Conservation (phyloP, 495 filamentous ascomycete species). For the Apiosordaria backusii region DNA sequence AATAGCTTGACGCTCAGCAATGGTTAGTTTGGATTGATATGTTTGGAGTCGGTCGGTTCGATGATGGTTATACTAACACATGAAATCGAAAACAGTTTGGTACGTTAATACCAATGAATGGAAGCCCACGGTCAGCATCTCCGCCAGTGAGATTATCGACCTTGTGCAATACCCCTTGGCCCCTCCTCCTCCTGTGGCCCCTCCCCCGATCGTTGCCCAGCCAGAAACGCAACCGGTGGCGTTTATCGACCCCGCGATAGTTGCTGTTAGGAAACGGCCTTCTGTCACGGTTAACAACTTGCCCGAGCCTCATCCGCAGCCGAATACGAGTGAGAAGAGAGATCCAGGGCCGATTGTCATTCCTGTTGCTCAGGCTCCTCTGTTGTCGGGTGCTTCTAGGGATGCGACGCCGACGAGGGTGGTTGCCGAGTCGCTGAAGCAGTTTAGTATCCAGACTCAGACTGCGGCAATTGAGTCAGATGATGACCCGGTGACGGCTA, state of each 20-base stretch:
- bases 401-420: conserved; percentile 17
- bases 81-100: conserved; percentile 26
- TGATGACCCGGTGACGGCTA: conserved; percentile 18
- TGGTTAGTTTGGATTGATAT: conserved; percentile 52
- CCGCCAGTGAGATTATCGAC: conserved; percentile 39
- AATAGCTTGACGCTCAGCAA: conserved; percentile 71
- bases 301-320: conserved; percentile 24
- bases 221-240: conserved; percentile 13
- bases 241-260: conserved; percentile 55
- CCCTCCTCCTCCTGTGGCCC: conserved; percentile 9
- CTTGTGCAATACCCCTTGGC: conserved; percentile 30
- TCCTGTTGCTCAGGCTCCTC: conserved; percentile 3
- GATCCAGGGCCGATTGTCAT: conserved; percentile 25
- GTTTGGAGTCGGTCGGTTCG: conserved; percentile 11
- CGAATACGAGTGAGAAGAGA: conserved; percentile 38
- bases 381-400: conserved; percentile 3
- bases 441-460: conserved; percentile 16
- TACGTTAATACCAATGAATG: conserved; percentile 28
- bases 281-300: conserved; percentile 18
- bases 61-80: not conserved
- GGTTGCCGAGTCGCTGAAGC: conserved; percentile 15
- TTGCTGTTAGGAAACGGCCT: conserved; percentile 44
- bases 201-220: conserved; percentile 9
- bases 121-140: conserved; percentile 35
- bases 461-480: conserved; percentile 18